A percentile compares a stretch with the other conserved stretches of the same genome.
Evolutionary conservation across 2,329 filamentous ascomycete genomes (phyloP).

Genomic region (Thermomyces lanuginosus): DNA sequence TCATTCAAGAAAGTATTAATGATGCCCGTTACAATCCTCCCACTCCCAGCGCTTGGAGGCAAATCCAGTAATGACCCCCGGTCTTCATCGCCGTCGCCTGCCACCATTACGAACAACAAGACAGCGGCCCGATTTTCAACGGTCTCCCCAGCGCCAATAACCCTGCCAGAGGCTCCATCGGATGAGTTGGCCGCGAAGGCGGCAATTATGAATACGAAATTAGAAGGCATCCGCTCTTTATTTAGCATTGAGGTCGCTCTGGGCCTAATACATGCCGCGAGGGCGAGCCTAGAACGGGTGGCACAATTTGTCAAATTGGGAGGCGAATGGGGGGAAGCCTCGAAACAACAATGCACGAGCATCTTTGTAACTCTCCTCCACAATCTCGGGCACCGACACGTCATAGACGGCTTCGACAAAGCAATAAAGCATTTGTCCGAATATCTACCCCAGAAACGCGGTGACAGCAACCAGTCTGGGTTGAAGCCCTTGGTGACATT

Average conservation of each 20-base stretch:
- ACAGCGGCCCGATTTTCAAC: conserved; percentile 23
- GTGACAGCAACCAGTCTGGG: conserved; percentile 49
- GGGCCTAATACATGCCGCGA: conserved; percentile 73
- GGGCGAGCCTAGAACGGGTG: conserved; percentile 70
- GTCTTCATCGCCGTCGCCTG: conserved; percentile 9
- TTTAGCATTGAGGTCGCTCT: conserved; percentile 95
- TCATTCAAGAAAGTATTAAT: conserved; percentile 98
- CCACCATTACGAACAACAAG: conserved; percentile 9
- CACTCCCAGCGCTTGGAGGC: conserved; percentile 45
- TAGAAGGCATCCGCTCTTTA: conserved; percentile 86
- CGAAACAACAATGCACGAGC: conserved; percentile 70
- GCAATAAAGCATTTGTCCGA: conserved; percentile 78
- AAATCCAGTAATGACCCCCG: conserved; percentile 32
- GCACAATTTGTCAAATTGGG: conserved; percentile 68
- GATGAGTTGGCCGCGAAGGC: conserved; percentile 91
- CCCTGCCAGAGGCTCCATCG: conserved; percentile 53
- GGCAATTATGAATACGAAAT: conserved; percentile 85
- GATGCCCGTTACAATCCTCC: conserved; percentile 85
- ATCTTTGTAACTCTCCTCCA: conserved; percentile 78
- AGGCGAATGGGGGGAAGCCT: conserved; percentile 64
- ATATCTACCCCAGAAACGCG: conserved; percentile 67
- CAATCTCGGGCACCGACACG: conserved; percentile 69
- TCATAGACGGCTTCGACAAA: conserved; percentile 85
- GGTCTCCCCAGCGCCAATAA: conserved; percentile 18
- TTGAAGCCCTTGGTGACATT: conserved; percentile 90